Percentiles rank a stretch among this genome's conserved stretches.
Evolutionary conservation across 345 rosid genomes (phyloP).

Genomic region (Eucalyptus polyanthemos): DNA sequence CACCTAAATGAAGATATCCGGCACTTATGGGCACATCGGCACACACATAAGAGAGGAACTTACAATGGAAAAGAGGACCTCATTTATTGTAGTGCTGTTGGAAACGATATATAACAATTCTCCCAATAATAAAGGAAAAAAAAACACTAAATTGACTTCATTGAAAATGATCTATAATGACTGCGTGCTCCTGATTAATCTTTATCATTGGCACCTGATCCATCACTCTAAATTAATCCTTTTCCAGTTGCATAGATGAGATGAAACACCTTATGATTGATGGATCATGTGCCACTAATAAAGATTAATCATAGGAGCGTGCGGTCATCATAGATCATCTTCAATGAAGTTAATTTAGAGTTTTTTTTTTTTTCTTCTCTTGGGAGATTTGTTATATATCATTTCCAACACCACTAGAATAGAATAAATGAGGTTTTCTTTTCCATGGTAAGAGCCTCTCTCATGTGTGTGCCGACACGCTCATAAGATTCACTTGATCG

Average conservation of each 20-base stretch:
- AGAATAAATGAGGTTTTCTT: not conserved
- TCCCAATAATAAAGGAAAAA: not conserved
- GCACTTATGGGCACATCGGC: not conserved
- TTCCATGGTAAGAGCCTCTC: not conserved
- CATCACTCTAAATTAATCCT: not conserved
- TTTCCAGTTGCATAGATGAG: no score
- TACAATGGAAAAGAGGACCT: not conserved
- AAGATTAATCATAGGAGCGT: not conserved
- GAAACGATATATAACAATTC: not conserved
- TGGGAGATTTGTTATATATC: not conserved
- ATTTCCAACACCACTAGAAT: not conserved
- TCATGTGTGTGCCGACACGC: not conserved
- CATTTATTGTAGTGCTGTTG: not conserved
- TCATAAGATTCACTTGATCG: not conserved
- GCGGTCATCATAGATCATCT: not conserved
- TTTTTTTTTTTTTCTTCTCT: not conserved
- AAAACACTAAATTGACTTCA: not conserved
- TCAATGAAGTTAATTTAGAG: not conserved
- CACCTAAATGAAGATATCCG: not conserved
- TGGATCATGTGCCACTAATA: not conserved
- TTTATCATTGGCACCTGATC: not conserved
- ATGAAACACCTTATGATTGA: not conserved
- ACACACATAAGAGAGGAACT: not conserved
- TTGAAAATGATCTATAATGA: not conserved
- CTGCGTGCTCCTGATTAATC: not conserved